Base-by-base conservation (phyloP, 2,329 filamentous ascomycete species). In the Aspergillus alliaceus region DNA sequence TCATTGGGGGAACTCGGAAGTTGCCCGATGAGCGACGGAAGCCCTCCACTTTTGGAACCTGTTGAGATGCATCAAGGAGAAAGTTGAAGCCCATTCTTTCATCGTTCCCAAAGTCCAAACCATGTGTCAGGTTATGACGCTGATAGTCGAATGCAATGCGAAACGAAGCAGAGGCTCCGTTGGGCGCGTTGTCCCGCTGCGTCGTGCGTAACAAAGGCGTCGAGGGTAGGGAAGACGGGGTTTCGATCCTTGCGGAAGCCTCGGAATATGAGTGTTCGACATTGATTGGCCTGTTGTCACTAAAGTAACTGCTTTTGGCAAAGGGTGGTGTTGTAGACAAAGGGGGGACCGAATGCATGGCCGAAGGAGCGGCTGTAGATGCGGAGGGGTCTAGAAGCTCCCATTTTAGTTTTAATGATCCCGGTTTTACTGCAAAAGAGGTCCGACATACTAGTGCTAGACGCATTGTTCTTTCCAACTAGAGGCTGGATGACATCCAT, bases 41-140 rank as follows among this genome's bases (percentile, higher is more conserved):
- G 25, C 82, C 80, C 49, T 79, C 81, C 51, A 84, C 81, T 64
- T 78, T 81, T 60, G 74, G 80, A 22, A 82, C 79, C 56, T 81
- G 82, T 49, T 85, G 82, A 6, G 82, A 80, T 32, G 82, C 76
- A 57, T 88, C 86, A 1, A 93, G 80, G 2, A 95, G 78, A 64
- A 92, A 93, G 56, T 87, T 88, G 31, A 95, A 83, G 6, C 86
- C 88, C 8, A 93, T 79, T 47, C 86, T 83, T 68, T 93, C 90
- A 25, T 79, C 79, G 29, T 69, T 63, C 1, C 83, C 78, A 57
- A 90, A 76, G 37, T 88, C 83, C 1, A 89, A 70, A 37, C 81
- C 82, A 56, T 87, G 84, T 18, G 79, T 71, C 46, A 77, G 64
- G 39, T 69, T 77, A 61, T 77, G 70, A 12, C 66, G 75, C 53